Evolutionary conservation across 306 rosid species (phyloP).

Genomic region (barrel medic (Medicago truncatula)): MtrunA17r5.0-ANR NC_053043.1:36088001-36088500

Average conservation of each 20-base stretch:
- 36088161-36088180: neutral
- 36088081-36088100: too few species aligned
- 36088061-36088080: constrained; percentile 3
- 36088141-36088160: neutral
- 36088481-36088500: neutral
- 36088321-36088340: neutral
- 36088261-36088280: too few species aligned
- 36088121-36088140: neutral
- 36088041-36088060: neutral
- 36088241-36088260: too few species aligned
- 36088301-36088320: neutral
- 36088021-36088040: neutral
- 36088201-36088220: neutral
- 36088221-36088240: too few species aligned
- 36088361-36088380: neutral
- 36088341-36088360: neutral
- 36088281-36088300: too few species aligned
- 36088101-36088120: too few species aligned
- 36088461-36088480: neutral
- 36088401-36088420: neutral
- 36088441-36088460: neutral
- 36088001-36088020: constrained; percentile 7
- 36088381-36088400: neutral
- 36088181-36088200: neutral
- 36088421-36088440: constrained; percentile 1